phyloP scores from a whole-genome alignment of 2,329 filamentous ascomycete species.

The Ophiostoma triangulosporum region DNA sequence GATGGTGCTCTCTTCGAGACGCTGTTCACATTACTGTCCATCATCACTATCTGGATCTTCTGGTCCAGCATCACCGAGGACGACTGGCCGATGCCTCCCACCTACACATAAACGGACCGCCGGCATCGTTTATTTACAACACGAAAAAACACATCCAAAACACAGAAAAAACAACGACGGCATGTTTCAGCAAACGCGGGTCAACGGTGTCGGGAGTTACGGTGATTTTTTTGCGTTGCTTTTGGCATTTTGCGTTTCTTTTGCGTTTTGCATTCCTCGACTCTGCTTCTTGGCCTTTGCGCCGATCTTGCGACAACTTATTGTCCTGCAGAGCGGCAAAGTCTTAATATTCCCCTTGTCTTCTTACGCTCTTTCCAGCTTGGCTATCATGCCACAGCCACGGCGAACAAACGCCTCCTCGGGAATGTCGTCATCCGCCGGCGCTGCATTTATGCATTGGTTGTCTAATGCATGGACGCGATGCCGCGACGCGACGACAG shows the following conservation, averaged over 20 bases:
- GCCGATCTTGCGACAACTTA: not conserved
- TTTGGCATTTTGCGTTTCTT: conserved; percentile 3
- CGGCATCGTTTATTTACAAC: not conserved
- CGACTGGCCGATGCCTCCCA: conserved; percentile 65
- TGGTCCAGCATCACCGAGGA: conserved; percentile 99
- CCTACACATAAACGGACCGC: conserved; percentile 14
- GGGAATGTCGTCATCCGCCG: not conserved
- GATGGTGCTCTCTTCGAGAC: conserved; percentile 90
- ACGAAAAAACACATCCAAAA: not conserved
- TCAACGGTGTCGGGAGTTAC: conserved; percentile 6
- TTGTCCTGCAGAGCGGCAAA: not conserved
- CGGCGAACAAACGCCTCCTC: not conserved
- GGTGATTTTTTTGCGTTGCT: not conserved
- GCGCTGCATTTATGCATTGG: not conserved
- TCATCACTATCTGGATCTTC: conserved; percentile 80
- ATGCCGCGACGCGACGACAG: not conserved
- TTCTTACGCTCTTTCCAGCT: not conserved
- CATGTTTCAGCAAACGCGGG: not conserved
- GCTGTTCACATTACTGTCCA: conserved; percentile 74
- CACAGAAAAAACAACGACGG: not conserved
- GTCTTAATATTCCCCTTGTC: not conserved
- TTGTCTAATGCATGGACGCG: not conserved
- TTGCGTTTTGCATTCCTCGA: not conserved
- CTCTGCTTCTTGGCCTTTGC: not conserved
- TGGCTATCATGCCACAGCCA: not conserved